Conservation (phyloP, 441 rosid species). For the Populus hybrid region DNA sequence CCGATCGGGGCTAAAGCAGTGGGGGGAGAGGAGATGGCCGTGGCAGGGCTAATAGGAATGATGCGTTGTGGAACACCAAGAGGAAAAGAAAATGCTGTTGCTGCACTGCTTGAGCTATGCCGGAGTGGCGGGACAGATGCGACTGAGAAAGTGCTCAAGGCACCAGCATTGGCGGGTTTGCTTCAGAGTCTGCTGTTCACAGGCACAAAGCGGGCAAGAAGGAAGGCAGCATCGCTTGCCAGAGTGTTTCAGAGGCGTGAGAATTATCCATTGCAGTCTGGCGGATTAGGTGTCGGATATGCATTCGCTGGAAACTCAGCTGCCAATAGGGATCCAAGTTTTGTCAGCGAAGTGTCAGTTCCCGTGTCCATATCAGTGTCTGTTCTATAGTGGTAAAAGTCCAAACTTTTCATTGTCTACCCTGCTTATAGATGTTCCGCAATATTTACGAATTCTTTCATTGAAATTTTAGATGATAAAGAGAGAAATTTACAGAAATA, state of each 20-base stretch:
- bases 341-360: conserved; percentile 60
- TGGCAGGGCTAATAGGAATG: conserved; percentile 64
- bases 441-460: conserved; percentile 61
- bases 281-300: conserved; percentile 58
- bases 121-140: conserved; percentile 67
- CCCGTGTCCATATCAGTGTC: conserved; percentile 70
- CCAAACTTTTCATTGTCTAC: conserved; percentile 19
- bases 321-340: conserved; percentile 45
- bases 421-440: conserved; percentile 27
- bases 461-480: conserved; percentile 37
- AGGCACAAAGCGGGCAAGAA: conserved; percentile 87
- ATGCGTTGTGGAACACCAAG: conserved; percentile 88
- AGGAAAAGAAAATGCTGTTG: conserved; percentile 93
- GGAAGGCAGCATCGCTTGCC: conserved; percentile 92
- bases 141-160: conserved; percentile 65
- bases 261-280: conserved; percentile 49
- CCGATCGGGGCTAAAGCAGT: conserved; percentile 70
- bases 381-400: conserved; percentile 53
- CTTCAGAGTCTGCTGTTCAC: conserved; percentile 75
- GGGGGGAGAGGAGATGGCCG: conserved; percentile 65
- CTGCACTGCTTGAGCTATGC: conserved; percentile 94
- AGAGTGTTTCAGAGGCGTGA: conserved; percentile 80
- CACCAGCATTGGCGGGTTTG: conserved; percentile 79
- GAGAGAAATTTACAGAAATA: conserved; percentile 22
- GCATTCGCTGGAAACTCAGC: conserved; percentile 63